These are phyloP conservation scores for Colletotrichum neosansevieriae DNA, from an alignment of 2,329 filamentous ascomycete genomes.

Conservation along the genomic window DNA sequence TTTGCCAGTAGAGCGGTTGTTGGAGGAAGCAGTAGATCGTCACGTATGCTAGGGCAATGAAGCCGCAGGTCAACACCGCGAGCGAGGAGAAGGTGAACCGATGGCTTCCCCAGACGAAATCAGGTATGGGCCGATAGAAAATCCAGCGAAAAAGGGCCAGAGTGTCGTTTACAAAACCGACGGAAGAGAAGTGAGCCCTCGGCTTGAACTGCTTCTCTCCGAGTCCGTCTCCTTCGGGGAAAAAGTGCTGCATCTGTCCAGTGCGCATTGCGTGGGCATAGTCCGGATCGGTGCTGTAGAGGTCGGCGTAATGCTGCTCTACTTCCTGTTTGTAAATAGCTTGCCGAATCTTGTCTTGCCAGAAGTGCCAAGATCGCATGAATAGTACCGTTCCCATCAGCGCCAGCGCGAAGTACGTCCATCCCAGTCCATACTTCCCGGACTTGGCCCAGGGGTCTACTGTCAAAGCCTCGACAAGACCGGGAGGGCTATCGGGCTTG, in stretches of 20 bases:
- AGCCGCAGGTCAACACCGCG: slow-evolving; percentile 76
- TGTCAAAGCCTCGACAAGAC: slow-evolving; percentile 71
- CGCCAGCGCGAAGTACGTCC: slow-evolving; percentile 87
- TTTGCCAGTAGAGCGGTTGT: slow-evolving; percentile 89
- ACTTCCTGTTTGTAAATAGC: slow-evolving; percentile 89
- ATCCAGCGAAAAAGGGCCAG: slow-evolving; percentile 88
- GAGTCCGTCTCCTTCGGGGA: slow-evolving; percentile 72
- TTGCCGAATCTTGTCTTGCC: slow-evolving; percentile 92
- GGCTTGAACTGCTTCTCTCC: slow-evolving; percentile 69
- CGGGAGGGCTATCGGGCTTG: slow-evolving; percentile 69
- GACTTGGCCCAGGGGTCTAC: slow-evolving; percentile 85
- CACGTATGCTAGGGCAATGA: slow-evolving; percentile 77
- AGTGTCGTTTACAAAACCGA: slow-evolving; percentile 79
- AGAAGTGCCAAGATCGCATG: slow-evolving; percentile 86
- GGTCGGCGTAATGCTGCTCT: slow-evolving; percentile 70
- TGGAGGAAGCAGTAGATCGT: slow-evolving; percentile 87
- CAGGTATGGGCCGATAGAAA: slow-evolving; percentile 88
- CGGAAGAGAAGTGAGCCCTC: slow-evolving; percentile 81
- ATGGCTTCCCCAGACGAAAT: slow-evolving; percentile 75
- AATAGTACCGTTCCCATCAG: slow-evolving; percentile 75
- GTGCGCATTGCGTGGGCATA: slow-evolving; percentile 61
- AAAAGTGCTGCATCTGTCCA: slow-evolving; percentile 75
- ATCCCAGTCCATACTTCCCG: slow-evolving; percentile 87
- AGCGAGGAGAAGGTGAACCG: slow-evolving; percentile 85
- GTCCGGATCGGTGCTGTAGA: slow-evolving; percentile 64